Evolutionary conservation across 2,329 filamentous ascomycete species (phyloP), one percentile per base, ranked within the genome.

Genomic region (Talaromyces rugulosus): DNA sequence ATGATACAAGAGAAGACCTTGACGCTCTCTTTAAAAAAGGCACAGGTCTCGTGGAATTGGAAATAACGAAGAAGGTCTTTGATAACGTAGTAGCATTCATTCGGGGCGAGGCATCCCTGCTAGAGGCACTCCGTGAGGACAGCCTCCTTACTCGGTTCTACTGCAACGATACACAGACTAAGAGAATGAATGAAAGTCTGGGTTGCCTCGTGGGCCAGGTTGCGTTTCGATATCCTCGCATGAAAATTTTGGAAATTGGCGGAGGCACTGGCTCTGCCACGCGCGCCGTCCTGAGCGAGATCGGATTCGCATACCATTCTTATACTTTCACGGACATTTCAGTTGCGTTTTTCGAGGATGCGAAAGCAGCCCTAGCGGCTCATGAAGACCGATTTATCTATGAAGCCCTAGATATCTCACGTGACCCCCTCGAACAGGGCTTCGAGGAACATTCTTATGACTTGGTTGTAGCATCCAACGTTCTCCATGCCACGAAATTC

Each of bases 181-280:
- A 44, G n/a, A 44, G 40, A 44, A 44, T 44, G 40, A 44, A 44
- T 44, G 40, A 44, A 14, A 44, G 40, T 44, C 40, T 44, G 8
- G 40, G 40, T 44, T 11, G 12, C 40, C 40, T 44, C 40, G 40
- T 44, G 8, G 40, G 40, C 12, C 72, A 75, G 31, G 69, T 83
- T 7, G 59, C 70, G 0, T 71, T 79, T 58, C 72, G 76, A 1
- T 77, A 77, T 57, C 80, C 80, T 0, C 72, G 72, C 23, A 70
- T 78, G 56, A 75, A 77, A 4, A 73, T 82, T 36, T 63, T 83
- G 7, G 79, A 81, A 57, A 73, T 73, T 16, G 79, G 79, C 23
- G 79, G 76, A 11, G 80, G 81, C 1, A 79, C 77, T 7, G 80
- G 78, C 3, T 74, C 72, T 14, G 70, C 77, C 0, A 82, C 80